Base-by-base conservation (phyloP, 768 basidiomycete species). In the Dictyophora rubrovolvata region DNA sequence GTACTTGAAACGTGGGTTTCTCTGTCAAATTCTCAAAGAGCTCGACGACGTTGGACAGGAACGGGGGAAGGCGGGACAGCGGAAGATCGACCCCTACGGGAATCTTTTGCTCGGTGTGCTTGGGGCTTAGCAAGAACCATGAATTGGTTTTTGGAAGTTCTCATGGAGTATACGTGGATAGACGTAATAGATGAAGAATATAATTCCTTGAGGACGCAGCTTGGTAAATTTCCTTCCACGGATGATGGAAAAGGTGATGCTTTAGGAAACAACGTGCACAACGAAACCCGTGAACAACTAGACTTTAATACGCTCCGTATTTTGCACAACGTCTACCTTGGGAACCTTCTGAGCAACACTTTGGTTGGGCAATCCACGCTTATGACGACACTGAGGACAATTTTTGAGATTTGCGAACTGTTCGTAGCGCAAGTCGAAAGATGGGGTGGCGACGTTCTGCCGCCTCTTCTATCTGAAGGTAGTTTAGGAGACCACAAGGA, bases 401-500 rank as follows among this genome's bases (percentile, higher is more conserved):
- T 94, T 58, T 74, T 95, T 53, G 89, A 91, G 63, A 76, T 87
- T 9, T 94, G 91, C 68, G 91, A 90, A 67, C 79, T 84, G 9
- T 90, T 95, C 67, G 86, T 86, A n/a, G 90, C 83, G 7, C 84
- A 91, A 62, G 81, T 94, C 0, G 93, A 94, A 70, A 74, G 92
- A 55, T 96, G 93, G 93, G 91, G 90, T 12, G 92, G 92, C 0
- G 90, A 94, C 67, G 82, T 94, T 9, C 73, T 94, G 1, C 93
- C 93, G 12, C 89, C 86, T 0, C 74, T 94, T 50, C 70, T 94
- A 46, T 85, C 84, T 62, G 92, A 93, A 67, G 89, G 89, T 14
- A 89, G 86, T 66, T 65, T 91, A 53, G 76, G 75, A 28, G 67
- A 65, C 0, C 77, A 80, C 6, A 79, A 73, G 5, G 75, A 75